phyloP scores from a whole-genome alignment of 2,329 filamentous ascomycete species.

The Sporothrix luriei region DNA sequence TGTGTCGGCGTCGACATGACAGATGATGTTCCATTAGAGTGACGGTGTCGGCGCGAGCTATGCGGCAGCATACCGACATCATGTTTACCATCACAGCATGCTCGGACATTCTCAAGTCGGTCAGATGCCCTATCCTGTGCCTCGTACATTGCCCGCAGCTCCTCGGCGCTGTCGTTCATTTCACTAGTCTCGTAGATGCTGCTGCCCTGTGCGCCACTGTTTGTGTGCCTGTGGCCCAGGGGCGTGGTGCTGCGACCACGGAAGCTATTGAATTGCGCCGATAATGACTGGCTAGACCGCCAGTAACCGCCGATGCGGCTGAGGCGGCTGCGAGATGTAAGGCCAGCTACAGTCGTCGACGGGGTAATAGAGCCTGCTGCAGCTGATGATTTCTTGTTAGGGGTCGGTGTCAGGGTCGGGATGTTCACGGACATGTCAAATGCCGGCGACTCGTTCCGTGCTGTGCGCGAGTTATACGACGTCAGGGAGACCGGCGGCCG shows the following conservation, averaged over 20 bases:
- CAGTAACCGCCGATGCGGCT: constrained; percentile 64
- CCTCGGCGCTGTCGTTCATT: constrained; percentile 77
- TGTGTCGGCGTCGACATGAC: constrained; percentile 33
- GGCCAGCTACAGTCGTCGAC: constrained; percentile 37
- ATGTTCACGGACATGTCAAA: constrained; percentile 53
- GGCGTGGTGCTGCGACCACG: constrained; percentile 54
- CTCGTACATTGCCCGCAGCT: constrained; percentile 78
- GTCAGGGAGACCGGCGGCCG: constrained; percentile 68
- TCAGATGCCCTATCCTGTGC: constrained; percentile 75
- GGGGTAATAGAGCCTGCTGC: constrained; percentile 38
- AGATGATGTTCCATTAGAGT: constrained; percentile 30
- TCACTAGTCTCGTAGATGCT: constrained; percentile 57
- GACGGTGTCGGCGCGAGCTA: constrained; percentile 38
- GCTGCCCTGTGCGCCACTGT: constrained; percentile 41
- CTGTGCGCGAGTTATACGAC: constrained; percentile 76
- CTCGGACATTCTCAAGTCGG: constrained; percentile 88
- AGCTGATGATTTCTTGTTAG: constrained; percentile 43
- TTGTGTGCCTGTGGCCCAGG: constrained; percentile 25
- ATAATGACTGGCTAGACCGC: constrained; percentile 50
- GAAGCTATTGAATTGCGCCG: constrained; percentile 55
- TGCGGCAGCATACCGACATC: constrained; percentile 64
- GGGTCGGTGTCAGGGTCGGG: constrained; percentile 60
- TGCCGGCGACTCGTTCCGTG: constrained; percentile 65
- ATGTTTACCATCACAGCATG: constrained; percentile 93
- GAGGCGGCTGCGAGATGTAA: constrained; percentile 51